Evolutionary conservation across 257 asterid species (phyloP), one percentile per base, ranked within the genome.

Genomic region (Cynanchum wilfordii): DNA sequence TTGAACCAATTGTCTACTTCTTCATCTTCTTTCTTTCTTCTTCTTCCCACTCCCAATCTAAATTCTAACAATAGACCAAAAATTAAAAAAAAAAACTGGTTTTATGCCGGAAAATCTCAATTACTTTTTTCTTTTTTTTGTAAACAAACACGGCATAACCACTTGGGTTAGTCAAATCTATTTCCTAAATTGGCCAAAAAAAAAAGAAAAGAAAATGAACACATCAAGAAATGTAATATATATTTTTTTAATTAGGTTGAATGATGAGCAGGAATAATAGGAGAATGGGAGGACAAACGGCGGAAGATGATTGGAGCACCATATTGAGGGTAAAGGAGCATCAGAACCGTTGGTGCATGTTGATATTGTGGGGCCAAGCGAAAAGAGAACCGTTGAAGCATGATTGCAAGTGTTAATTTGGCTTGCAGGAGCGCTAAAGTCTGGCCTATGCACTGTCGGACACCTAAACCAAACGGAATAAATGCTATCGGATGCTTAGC

Each of bases 321-420:
- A 24, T 74, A 81, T 56, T 84, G 88, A 3, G 88, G 88, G 66
- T 81, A 57, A 7, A 84, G 79, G 58, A 84, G 86, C 88, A 84
- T 84, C 79, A 79, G n/a, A 13, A 84, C 88, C 15, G 84, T 84
- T 0, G 88, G 88, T 1, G 88, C 88, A 15, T 84, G 88, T 54
- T 79, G 78, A 75, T 84, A 84, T 11, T 65, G 80, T 60, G 86
- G 81, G 29, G 88, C 82, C 66, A 84, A 49, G 16, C 78, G 69
- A 50, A 81, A 69, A 17, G 71, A 55, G 38, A 40, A 81, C 16
- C 88, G 82, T 44, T 69, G 82, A 24, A 84, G 82, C 56, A 84
- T 81, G 60, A 84, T 74, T 2, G 88, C 82, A 30, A 84, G 75
- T 0, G 88, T 79, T 24, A 84, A 51, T 66, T 84, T 84, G 15